Conservation (phyloP, 2,329 filamentous ascomycete genomes). For the Ploettnerulaceae sp. region DNA sequence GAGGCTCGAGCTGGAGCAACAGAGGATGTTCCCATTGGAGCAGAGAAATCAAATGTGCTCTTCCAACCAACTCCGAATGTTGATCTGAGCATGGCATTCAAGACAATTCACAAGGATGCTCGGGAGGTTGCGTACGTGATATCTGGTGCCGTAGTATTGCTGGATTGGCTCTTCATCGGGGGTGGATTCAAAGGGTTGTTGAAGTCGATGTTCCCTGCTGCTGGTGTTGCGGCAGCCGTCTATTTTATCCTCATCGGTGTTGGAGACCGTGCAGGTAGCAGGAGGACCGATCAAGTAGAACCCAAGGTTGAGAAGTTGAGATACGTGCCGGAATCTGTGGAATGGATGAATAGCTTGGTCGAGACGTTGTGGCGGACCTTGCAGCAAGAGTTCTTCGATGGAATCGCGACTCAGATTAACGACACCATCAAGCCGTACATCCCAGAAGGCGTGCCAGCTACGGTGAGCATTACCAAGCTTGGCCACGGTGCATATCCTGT, state of each 20-base stretch:
- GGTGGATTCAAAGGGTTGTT: constrained; percentile 17
- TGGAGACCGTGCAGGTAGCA: constrained; percentile 5
- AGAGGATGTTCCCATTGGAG: constrained; percentile 22
- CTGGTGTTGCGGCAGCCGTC: constrained; percentile 15
- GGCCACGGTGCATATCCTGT: constrained; percentile 18
- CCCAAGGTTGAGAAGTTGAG: constrained; percentile 17
- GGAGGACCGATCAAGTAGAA: constrained; percentile 6
- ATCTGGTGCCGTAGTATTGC: constrained; percentile 11
- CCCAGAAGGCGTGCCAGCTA: constrained; percentile 16
- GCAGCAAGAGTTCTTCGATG: constrained; percentile 21
- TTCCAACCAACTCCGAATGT: constrained; percentile 21
- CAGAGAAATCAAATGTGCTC: constrained; percentile 23
- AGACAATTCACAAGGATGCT: constrained; percentile 15
- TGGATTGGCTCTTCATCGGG: constrained; percentile 22
- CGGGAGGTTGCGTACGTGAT: constrained; percentile 16
- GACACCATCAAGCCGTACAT: constrained; percentile 23
- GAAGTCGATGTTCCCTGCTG: constrained; percentile 18
- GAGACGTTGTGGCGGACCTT: constrained; percentile 19
- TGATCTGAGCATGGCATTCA: constrained; percentile 17
- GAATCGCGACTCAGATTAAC: constrained; percentile 17
- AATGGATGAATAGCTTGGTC: constrained; percentile 23
- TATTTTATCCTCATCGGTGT: constrained; percentile 16
- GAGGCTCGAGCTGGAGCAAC: constrained; percentile 18
- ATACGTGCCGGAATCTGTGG: constrained; percentile 21
- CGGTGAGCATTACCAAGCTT: constrained; percentile 19